Conservation (phyloP, 2,329 filamentous ascomycete genomes). For the Thelonectria blattea region DNA sequence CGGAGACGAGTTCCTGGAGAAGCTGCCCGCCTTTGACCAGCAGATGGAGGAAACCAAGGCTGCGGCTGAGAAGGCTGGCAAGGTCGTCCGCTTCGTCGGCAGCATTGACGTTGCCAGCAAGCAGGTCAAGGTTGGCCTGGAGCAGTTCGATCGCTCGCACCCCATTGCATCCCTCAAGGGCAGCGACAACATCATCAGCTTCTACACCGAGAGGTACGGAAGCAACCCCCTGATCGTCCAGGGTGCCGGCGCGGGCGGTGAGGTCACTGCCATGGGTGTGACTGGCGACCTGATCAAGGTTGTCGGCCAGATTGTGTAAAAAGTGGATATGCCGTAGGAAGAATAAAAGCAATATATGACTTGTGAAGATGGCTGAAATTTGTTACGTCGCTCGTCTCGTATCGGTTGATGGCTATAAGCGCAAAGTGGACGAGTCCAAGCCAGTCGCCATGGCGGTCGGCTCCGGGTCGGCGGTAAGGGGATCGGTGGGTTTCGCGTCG, state of each 20-base stretch:
- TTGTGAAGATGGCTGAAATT: slow-evolving; percentile 4
- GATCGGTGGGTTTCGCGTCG: slow-evolving; percentile 25
- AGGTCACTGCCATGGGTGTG: slow-evolving; percentile 98
- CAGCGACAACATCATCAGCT: slow-evolving; percentile 98
- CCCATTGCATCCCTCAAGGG: slow-evolving; percentile 95
- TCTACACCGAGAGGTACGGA: slow-evolving; percentile 96
- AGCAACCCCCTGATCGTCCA: slow-evolving; percentile 91
- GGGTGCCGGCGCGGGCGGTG: slow-evolving; percentile 90
- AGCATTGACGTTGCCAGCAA: slow-evolving; percentile 85
- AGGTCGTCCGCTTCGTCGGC: slow-evolving; percentile 93
- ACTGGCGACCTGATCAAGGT: slow-evolving; percentile 94
- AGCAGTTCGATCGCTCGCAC: slow-evolving; percentile 86
- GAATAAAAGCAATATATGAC: slow-evolving; percentile 28
- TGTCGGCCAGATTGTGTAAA: slow-evolving; percentile 68
- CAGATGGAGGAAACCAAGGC: slow-evolving; percentile 88
- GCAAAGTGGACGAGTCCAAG: slow-evolving; percentile 30
- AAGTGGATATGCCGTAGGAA: slow-evolving; percentile 25
- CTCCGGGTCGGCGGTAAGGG: slow-evolving; percentile 28
- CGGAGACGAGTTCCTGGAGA: slow-evolving; percentile 84
- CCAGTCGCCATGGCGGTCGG: slow-evolving; percentile 34
- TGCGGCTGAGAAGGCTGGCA: slow-evolving; percentile 84
- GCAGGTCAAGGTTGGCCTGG: slow-evolving; percentile 87
- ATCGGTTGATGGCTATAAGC: slow-evolving; percentile 21
- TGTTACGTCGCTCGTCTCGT: slow-evolving; percentile 11
- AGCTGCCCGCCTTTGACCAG: slow-evolving; percentile 81